A percentile compares a stretch with the other conserved stretches of the same genome.
These are phyloP conservation scores for Pythium insidiosum DNA, from an alignment of 352 stramenopile species.

Conservation along the genomic window DNA sequence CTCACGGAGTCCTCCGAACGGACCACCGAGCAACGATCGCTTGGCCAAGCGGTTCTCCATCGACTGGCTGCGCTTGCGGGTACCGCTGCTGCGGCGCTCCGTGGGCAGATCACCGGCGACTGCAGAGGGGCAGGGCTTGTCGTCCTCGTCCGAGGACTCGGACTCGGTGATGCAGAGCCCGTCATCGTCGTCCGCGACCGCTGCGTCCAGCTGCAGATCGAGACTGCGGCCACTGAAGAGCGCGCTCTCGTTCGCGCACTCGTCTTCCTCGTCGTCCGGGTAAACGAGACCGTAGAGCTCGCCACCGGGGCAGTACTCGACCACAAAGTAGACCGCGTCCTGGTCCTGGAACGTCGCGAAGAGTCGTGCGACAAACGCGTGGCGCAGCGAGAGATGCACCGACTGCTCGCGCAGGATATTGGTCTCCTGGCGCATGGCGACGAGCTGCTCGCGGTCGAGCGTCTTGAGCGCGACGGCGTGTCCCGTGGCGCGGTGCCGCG, in stretches of 20 bases:
- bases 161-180: not conserved
- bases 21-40: constrained; percentile 15
- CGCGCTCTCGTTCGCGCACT: constrained; percentile 7
- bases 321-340: constrained; percentile 63
- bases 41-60: constrained; percentile 36
- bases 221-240: too few relatives aligned
- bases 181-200: constrained; percentile 15
- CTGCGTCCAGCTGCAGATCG: constrained; percentile 7
- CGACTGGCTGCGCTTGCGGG: constrained; percentile 14
- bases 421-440: constrained; percentile 53
- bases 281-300: constrained; percentile 88
- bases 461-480: constrained; percentile 54
- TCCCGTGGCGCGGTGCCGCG: constrained; percentile 44
- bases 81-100: not conserved
- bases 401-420: constrained; percentile 66
- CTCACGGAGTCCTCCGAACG: constrained; percentile 78
- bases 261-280: constrained; percentile 40
- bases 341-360: constrained; percentile 70
- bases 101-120: not conserved
- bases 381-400: constrained; percentile 42
- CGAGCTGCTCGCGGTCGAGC: constrained; percentile 28
- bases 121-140: not conserved
- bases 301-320: constrained; percentile 65
- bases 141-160: constrained; percentile 8
- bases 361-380: constrained; percentile 53